Percentiles rank a stretch among this genome's conserved stretches.
Evolutionary conservation across 2,329 filamentous ascomycete species (phyloP).

Genomic region (Chrysoporthe cubensis): DNA sequence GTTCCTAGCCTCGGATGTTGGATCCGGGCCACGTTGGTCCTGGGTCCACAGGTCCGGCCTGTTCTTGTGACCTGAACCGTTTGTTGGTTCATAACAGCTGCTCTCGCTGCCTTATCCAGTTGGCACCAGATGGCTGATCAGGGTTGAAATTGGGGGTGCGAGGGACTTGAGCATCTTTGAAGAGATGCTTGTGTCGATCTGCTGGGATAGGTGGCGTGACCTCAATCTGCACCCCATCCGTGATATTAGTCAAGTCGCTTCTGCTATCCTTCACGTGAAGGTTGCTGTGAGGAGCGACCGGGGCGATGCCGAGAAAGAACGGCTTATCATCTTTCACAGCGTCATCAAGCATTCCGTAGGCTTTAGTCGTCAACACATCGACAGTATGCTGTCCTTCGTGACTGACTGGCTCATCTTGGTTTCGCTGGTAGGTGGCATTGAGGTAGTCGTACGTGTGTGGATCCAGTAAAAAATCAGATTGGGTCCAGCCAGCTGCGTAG

Average conservation of each 20-base stretch:
- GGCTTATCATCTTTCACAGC: conserved; percentile 42
- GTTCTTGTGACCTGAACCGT: too few relatives aligned
- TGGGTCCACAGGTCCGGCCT: too few relatives aligned
- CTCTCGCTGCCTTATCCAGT: conserved; percentile 47
- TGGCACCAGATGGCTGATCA: conserved; percentile 48
- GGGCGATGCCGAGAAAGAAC: conserved; percentile 69
- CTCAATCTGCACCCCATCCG: conserved; percentile 50
- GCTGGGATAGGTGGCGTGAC: conserved; percentile 58
- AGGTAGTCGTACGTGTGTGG: conserved; percentile 66
- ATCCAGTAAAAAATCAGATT: conserved; percentile 51
- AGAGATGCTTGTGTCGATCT: conserved; percentile 63
- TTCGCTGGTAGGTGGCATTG: conserved; percentile 49
- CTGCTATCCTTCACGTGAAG: conserved; percentile 27
- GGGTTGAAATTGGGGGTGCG: conserved; percentile 70
- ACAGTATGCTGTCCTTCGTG: conserved; percentile 37
- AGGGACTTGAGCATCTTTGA: conserved; percentile 61
- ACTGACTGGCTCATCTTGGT: conserved; percentile 49
- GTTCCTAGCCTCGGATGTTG: too few relatives aligned
- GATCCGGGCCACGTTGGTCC: too few relatives aligned
- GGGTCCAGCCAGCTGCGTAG: conserved; percentile 9
- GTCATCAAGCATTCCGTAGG: conserved; percentile 16
- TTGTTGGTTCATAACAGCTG: too few relatives aligned
- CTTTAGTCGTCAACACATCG: conserved; percentile 34
- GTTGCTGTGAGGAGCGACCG: conserved; percentile 60
- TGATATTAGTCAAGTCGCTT: conserved; percentile 44